Conservation (phyloP, 306 rosid genomes). For the Acmispon strigosus region DNA sequence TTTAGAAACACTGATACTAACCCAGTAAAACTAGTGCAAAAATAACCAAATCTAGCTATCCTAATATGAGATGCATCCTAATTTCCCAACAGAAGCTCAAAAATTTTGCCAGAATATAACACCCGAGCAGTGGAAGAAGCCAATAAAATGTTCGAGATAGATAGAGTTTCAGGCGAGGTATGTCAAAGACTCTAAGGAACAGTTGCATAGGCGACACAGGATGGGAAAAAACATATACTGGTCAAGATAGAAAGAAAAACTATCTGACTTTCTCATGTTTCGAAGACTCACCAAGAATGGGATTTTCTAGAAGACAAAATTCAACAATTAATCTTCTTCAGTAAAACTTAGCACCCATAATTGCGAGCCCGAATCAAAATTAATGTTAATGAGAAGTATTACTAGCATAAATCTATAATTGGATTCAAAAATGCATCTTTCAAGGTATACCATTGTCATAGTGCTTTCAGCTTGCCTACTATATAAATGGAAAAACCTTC, state of each 20-base stretch:
- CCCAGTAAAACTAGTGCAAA: not conserved
- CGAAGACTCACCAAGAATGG: not conserved
- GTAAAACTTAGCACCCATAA: not conserved
- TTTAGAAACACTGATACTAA: not conserved
- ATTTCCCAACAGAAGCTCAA: not conserved
- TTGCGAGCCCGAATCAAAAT: not conserved
- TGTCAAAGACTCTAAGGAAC: not conserved
- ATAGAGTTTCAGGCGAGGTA: not conserved
- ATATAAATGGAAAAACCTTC: not conserved
- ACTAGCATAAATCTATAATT: not conserved
- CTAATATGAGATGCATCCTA: not conserved
- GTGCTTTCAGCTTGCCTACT: not conserved
- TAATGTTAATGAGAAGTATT: not conserved
- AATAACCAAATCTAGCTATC: not conserved
- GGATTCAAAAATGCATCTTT: not conserved
- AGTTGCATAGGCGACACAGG: not conserved
- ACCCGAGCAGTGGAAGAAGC: not conserved
- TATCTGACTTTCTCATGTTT: not conserved
- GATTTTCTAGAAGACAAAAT: not conserved
- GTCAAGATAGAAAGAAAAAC: not conserved
- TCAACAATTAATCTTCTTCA: not conserved
- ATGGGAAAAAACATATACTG: not conserved
- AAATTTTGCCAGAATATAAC: not conserved
- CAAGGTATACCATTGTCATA: not conserved
- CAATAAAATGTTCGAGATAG: not conserved